A percentile compares a stretch with the other conserved stretches of the same genome.
Evolutionary conservation across 345 rosid genomes (phyloP).

Genomic region (Orychophragmus violaceus): DNA sequence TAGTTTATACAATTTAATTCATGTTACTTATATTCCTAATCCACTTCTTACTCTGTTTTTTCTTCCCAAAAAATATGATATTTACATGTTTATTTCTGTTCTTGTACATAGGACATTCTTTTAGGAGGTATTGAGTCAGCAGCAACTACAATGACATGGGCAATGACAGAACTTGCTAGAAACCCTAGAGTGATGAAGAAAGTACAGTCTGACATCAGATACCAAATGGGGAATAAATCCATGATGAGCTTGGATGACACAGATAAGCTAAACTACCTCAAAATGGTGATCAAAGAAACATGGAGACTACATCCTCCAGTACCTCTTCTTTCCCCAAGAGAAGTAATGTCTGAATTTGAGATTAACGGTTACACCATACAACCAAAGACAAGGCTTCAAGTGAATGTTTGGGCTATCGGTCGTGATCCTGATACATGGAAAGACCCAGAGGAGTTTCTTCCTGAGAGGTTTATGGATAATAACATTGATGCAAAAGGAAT

Average conservation of each 20-base stretch:
- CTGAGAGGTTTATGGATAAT: slow-evolving; percentile 2
- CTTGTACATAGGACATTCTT: neutral
- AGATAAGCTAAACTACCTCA: neutral
- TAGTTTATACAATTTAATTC: neutral
- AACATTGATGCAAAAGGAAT: neutral
- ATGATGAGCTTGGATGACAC: neutral
- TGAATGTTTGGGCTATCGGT: neutral
- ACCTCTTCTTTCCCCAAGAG: slow-evolving; percentile 1
- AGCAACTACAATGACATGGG: neutral
- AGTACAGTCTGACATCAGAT: neutral
- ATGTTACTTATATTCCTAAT: neutral
- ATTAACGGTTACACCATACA: neutral
- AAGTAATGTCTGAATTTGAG: neutral
- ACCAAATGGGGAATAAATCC: neutral
- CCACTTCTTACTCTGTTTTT: neutral
- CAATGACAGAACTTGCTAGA: neutral
- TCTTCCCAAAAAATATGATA: neutral
- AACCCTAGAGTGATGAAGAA: neutral
- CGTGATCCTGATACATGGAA: slow-evolving; percentile 5
- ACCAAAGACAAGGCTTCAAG: neutral
- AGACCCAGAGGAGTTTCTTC: neutral
- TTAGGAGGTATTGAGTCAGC: neutral
- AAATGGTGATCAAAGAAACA: slow-evolving; percentile 5
- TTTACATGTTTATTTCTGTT: neutral
- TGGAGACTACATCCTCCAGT: neutral